phyloP scores from a whole-genome alignment of 768 basidiomycete genomes.

The Boletus bicolor region DNA sequence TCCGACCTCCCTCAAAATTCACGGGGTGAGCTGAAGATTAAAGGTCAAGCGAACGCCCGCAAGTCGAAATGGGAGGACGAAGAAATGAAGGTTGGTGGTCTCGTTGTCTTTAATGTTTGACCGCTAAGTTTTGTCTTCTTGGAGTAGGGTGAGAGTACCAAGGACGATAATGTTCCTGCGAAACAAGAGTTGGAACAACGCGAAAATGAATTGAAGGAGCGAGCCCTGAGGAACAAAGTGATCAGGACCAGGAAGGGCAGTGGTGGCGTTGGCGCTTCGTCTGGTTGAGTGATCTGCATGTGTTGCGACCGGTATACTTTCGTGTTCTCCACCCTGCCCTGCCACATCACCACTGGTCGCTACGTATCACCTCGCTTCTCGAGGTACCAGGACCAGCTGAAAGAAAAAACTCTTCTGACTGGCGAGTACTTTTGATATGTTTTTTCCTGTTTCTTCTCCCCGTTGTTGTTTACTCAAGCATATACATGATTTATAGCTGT shows the following conservation, averaged over 20 bases:
- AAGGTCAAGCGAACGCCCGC: slow-evolving; percentile 61
- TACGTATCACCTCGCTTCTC: slow-evolving; percentile 15
- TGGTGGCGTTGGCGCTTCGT: slow-evolving; percentile 16
- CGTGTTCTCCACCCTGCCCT: slow-evolving; percentile 11
- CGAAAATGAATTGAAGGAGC: slow-evolving; percentile 81
- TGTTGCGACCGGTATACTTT: slow-evolving; percentile 21
- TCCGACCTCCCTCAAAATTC: slow-evolving; percentile 31
- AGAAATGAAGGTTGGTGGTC: slow-evolving; percentile 25
- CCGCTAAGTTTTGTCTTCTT: slow-evolving; percentile 10
- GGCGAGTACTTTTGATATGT: slow-evolving; percentile 21
- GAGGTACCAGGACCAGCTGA: slow-evolving; percentile 26
- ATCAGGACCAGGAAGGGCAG: slow-evolving; percentile 61
- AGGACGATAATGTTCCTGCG: background rate
- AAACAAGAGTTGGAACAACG: slow-evolving; percentile 57
- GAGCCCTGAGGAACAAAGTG: slow-evolving; percentile 80
- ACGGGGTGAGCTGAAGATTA: slow-evolving; percentile 64
- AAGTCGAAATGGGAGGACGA: slow-evolving; percentile 55
- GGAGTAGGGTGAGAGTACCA: slow-evolving; percentile 21
- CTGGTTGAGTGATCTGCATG: slow-evolving; percentile 18
- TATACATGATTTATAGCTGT: slow-evolving; percentile 20
- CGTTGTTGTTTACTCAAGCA: slow-evolving; percentile 20
- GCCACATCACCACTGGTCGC: slow-evolving; percentile 22
- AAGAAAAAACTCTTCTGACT: slow-evolving; percentile 20
- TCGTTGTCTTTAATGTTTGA: slow-evolving; percentile 3
- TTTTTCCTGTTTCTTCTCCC: slow-evolving; percentile 2